Percentiles rank a stretch among this genome's conserved stretches.
phyloP scores from a whole-genome alignment of 768 basidiomycete genomes.

The Naganishia friedmannii region DNA sequence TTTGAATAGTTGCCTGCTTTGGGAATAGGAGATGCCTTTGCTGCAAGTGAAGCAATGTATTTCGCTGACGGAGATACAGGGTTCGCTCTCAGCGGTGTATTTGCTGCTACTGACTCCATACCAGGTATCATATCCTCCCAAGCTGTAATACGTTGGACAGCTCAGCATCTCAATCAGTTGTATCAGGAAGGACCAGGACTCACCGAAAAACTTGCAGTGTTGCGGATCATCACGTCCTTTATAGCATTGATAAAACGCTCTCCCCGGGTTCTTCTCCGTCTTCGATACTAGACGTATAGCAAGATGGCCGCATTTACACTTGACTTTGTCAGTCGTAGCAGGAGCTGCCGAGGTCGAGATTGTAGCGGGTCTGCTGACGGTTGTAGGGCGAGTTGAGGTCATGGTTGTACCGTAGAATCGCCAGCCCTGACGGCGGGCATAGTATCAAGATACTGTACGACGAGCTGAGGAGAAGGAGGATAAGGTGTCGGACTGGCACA shows the following conservation, averaged over 20 bases:
- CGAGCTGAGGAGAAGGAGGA: neutral
- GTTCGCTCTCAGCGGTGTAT: neutral
- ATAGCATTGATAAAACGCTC: constrained; percentile 17
- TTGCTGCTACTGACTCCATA: neutral
- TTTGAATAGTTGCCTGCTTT: constrained; percentile 14
- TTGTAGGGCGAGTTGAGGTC: neutral
- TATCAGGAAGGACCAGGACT: neutral
- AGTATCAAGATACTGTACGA: neutral
- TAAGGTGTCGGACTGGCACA: neutral
- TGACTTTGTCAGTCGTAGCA: neutral
- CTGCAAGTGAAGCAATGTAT: constrained; percentile 12
- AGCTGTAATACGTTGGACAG: neutral
- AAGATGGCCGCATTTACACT: constrained; percentile 15
- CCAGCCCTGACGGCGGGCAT: neutral
- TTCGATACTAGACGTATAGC: constrained; percentile 1
- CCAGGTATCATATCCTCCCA: constrained; percentile 19
- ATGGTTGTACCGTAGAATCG: neutral
- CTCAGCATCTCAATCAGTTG: neutral
- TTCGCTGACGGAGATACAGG: neutral
- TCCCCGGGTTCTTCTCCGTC: constrained; percentile 17
- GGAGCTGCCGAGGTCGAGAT: neutral
- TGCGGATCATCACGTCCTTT: constrained; percentile 8
- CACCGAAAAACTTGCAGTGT: constrained; percentile 18
- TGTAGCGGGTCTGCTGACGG: neutral
- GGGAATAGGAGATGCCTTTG: constrained; percentile 17